Evolutionary conservation across 495 filamentous ascomycete genomes (phyloP).

Genomic region (Podospora pseudocomata): DNA sequence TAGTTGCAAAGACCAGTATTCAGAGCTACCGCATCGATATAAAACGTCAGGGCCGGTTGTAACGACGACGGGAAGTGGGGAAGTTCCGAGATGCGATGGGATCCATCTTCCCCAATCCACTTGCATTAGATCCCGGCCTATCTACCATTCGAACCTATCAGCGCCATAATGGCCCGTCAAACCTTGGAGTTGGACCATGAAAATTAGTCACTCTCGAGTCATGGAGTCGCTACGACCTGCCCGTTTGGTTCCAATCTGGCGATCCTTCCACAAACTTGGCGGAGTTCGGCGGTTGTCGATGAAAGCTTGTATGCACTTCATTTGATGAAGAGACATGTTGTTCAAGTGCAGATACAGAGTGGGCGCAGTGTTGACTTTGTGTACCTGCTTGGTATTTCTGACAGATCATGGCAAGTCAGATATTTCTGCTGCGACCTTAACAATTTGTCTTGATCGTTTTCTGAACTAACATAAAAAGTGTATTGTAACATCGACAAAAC

Average conservation of each 20-base stretch:
- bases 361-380: too few relatives aligned
- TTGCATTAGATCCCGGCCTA: neutral
- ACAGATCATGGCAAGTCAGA: too few relatives aligned
- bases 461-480: too few relatives aligned
- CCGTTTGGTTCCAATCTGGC: conserved; percentile 2
- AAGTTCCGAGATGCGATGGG: neutral
- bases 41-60: neutral
- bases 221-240: neutral
- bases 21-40: neutral
- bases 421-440: too few relatives aligned
- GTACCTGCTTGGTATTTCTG: too few relatives aligned
- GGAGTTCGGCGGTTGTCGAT: neutral
- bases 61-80: neutral
- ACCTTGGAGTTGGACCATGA: neutral
- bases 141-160: neutral
- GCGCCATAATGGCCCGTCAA: neutral
- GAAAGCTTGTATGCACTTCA: neutral
- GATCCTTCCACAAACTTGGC: neutral
- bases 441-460: too few relatives aligned
- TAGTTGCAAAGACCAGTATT: neutral
- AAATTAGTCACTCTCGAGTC: neutral
- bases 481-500: too few relatives aligned
- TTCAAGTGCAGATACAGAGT: too few relatives aligned
- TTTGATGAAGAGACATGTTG: neutral
- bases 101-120: neutral